phyloP scores from a whole-genome alignment of 306 rosid species.

The Amphicarpaea edgeworthii region DNA sequence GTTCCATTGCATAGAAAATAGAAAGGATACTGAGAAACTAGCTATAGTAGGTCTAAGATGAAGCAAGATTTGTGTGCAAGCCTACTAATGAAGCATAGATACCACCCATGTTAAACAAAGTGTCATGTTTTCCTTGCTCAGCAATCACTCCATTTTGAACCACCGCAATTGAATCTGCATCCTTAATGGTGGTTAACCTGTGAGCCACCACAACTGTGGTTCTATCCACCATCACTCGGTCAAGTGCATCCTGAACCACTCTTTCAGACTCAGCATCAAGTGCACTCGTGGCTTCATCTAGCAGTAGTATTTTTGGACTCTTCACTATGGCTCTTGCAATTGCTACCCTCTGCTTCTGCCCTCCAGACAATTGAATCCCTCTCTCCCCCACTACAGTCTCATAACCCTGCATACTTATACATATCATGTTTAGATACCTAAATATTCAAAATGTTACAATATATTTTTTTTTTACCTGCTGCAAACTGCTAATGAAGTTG shows the following conservation, averaged over 20 bases:
- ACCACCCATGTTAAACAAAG: constrained; percentile 63
- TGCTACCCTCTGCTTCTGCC: constrained; percentile 85
- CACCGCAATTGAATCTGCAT: constrained; percentile 71
- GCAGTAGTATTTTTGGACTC: constrained; percentile 68
- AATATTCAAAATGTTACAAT: not conserved
- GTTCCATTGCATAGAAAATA: too few relatives aligned
- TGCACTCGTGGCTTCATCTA: constrained; percentile 86
- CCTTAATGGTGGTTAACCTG: constrained; percentile 67
- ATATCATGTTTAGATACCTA: not conserved
- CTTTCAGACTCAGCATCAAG: constrained; percentile 84
- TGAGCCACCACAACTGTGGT: constrained; percentile 80
- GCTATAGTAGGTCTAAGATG: too few relatives aligned
- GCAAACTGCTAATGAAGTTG: constrained; percentile 68
- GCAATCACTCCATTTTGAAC: constrained; percentile 68
- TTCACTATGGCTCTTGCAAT: constrained; percentile 76
- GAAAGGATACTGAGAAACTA: too few relatives aligned
- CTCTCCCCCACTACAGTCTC: constrained; percentile 74
- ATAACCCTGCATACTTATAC: constrained; percentile 62
- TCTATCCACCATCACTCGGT: constrained; percentile 60
- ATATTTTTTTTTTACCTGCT: constrained; percentile 52
- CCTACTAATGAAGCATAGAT: constrained; percentile 74
- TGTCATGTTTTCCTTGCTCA: constrained; percentile 75
- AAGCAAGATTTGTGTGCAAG: constrained; percentile 43
- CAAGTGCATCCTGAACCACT: constrained; percentile 79
- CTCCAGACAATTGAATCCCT: constrained; percentile 79